Evolutionary conservation across 176 grass and related monocot species (phyloP), one percentile per base, ranked within the genome.

Genomic region (Hsuehochloa calcarea): DNA sequence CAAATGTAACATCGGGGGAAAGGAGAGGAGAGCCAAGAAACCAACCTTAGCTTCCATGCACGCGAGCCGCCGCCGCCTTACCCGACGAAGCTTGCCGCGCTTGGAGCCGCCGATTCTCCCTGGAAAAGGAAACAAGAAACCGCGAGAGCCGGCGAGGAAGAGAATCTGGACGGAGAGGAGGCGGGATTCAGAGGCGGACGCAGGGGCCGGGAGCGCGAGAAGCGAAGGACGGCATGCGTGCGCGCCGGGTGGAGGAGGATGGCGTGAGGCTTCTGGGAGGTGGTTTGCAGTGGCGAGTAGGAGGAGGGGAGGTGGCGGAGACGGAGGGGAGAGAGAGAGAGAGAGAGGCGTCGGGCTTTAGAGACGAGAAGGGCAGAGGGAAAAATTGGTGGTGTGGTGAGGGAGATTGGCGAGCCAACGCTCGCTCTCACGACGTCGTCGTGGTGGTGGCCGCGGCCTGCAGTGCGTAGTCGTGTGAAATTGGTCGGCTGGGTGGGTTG

Each of bases 21-120:
- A 59, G 40, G 58, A 54, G 58, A 72, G 66, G 23, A 56, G 26
- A 84, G 68, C 13, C 45, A 70, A 49, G 74, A 26, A 26, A 71
- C 75, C 29, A 84, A 88, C 81, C 87, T 85, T 73, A 71, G 47
- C 10, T 71, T 80, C 75, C 87, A 79, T 84, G 87, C 81, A 89
- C 45, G 25, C 23, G 67, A 51, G 35, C 20, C 13, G 44, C 34
- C 46, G 27, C 47, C 44, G 17, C 56, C 65, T 77, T 11, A 34
- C 41, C 58, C 3, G 9, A 54, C 46, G 47, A 81, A 54, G 63
- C 64, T 68, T 68, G 5, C 22, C 4, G 41, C 60, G 25, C 11
- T 15, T 26, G 39, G 14, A 25, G 50, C 10, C 11, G 78, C 29
- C 6, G 45, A 34, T 17, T 68, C 27, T 50, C 20, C 44, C 10